Base-by-base conservation (phyloP, 2,329 filamentous ascomycete species). In the Dissoconium aciculare region DNA sequence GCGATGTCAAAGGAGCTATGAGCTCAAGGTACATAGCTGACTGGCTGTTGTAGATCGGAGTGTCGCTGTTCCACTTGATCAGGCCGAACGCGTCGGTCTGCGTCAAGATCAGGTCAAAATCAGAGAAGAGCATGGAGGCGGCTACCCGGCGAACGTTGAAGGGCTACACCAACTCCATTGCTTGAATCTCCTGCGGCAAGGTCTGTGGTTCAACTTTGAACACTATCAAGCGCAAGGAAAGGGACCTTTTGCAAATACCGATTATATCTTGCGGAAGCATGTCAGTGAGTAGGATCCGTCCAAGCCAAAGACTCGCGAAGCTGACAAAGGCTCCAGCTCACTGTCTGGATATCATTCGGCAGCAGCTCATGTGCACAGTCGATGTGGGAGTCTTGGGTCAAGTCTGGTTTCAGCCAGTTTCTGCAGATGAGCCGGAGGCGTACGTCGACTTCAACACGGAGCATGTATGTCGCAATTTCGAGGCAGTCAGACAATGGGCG, bases 371-470 rank as follows among this genome's bases (percentile, higher is more conserved):
- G 67, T 76, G 71, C 50, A 68, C 64, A 15, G 57, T 66, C 12
- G 72, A 76, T 40, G 64, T 69, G 3, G 70, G 63, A 1, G 61
- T 76, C 0, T 56, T 75, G 0, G 70, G 70, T 9, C 69, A 76
- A 41, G 61, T 75, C 4, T 76, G 71, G 71, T 63, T 62, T 17
- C 55, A 68, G 14, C 47, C 51, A 3, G 42, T 56, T 1, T 49
- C 57, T 5, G 25, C 23, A 11, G 19, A 39, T 5, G 27, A 28
- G 3, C 59, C 63, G 0, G 51, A 55, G 26, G 58, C 68, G 1
- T 74, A 71, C 39, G 67, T 71, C 2, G 69, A 76, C 46, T 75
- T 75, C 51, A 70, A 71, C 42, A 74, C 70, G 0, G 56, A 57
- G 33, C 72, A 75, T 45, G 57, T 56, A 28, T 75, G 71, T 48